phyloP scores from a whole-genome alignment of 1,139 yeast species.

The Blastobotrys indianensis region DNA sequence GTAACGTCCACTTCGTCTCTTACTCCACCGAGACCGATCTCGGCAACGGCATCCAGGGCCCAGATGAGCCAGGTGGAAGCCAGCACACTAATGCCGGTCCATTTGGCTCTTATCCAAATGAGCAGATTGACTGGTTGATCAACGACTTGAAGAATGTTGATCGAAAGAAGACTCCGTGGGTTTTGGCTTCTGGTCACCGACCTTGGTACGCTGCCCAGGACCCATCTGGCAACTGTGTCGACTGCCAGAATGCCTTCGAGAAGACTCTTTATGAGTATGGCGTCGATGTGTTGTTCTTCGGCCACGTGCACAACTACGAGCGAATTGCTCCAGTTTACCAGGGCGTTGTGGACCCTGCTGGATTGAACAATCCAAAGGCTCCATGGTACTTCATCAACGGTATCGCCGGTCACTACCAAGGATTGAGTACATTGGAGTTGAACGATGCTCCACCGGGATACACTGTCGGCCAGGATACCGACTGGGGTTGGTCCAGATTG shows the following conservation, averaged over 20 bases:
- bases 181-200: constrained; percentile 35
- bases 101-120: constrained; percentile 23
- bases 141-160: constrained; percentile 38
- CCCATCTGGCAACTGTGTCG: constrained; percentile 20
- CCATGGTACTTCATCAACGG: constrained; percentile 32
- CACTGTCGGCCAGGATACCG: constrained; percentile 10
- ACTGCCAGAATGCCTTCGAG: constrained; percentile 30
- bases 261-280: constrained; percentile 22
- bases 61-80: constrained; percentile 25
- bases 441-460: constrained; percentile 8
- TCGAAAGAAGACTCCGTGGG: constrained; percentile 31
- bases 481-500: constrained; percentile 35
- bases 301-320: constrained; percentile 31
- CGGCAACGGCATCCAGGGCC: constrained; percentile 10
- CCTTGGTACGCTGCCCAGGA: constrained; percentile 31
- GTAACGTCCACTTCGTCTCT: constrained; percentile 29
- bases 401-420: constrained; percentile 30
- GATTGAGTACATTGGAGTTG: constrained; percentile 22
- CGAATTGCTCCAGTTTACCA: constrained; percentile 24
- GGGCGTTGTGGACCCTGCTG: constrained; percentile 24
- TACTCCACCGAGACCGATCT: constrained; percentile 31
- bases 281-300: constrained; percentile 29
- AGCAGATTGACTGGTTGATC: constrained; percentile 36
- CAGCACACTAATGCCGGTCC: constrained; percentile 24
- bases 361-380: constrained; percentile 26